These are phyloP conservation scores for Crucibulum cyathiforme DNA, from an alignment of 1,284 basidiomycete species.

Conservation along the genomic window DNA sequence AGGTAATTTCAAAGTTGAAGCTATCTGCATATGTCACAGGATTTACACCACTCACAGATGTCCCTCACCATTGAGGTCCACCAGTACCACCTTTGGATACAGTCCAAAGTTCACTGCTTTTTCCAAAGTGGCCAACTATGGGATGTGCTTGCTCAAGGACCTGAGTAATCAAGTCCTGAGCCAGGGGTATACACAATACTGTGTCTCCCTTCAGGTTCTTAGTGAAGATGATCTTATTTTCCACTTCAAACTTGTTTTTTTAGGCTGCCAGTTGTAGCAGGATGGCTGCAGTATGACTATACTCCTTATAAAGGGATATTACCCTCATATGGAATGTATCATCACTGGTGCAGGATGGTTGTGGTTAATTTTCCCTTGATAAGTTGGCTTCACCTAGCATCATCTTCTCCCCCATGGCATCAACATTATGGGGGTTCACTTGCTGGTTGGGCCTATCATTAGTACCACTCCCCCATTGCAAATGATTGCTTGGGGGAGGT, in stretches of 20 bases:
- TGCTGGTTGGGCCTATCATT: too few relatives aligned
- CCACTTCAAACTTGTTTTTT: constrained; percentile 10
- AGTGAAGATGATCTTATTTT: constrained; percentile 24
- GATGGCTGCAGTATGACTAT: background rate
- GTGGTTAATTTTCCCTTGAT: too few relatives aligned
- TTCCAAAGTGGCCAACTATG: constrained; percentile 33
- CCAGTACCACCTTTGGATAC: constrained; percentile 40
- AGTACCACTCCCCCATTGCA: background rate
- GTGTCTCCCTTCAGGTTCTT: constrained; percentile 8
- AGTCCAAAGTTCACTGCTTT: constrained; percentile 23
- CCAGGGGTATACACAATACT: constrained; percentile 25
- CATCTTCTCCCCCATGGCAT: too few relatives aligned
- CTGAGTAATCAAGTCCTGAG: constrained; percentile 1
- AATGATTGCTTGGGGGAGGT: background rate
- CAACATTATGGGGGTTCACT: too few relatives aligned
- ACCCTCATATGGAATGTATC: too few relatives aligned
- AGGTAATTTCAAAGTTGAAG: too few relatives aligned
- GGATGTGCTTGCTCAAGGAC: constrained; percentile 33
- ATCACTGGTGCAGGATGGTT: too few relatives aligned
- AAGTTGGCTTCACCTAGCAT: too few relatives aligned
- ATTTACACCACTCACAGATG: constrained; percentile 28
- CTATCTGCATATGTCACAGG: constrained; percentile 36
- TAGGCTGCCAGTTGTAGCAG: background rate
- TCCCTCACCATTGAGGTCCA: constrained; percentile 35
- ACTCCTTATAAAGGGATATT: too few relatives aligned